Percentiles rank a stretch among this genome's conserved stretches.
phyloP scores from a whole-genome alignment of 2,329 filamentous ascomycete genomes.

The Sarocladium oryzae region DNA sequence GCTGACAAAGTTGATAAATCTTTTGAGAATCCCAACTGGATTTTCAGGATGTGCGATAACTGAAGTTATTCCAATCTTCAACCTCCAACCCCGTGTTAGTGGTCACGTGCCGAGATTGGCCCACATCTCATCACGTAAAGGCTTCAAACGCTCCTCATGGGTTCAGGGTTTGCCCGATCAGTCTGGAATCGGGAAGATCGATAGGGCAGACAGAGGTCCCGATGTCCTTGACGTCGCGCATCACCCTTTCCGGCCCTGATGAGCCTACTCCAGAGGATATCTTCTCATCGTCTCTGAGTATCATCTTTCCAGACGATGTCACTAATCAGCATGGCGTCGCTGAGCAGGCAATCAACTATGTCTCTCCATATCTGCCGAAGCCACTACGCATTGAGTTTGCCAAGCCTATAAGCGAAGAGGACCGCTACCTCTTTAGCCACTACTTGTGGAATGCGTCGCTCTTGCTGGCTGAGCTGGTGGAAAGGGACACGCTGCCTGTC shows the following conservation, averaged over 20 bases:
- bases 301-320: constrained; percentile 63
- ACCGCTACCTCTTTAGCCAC: constrained; percentile 60
- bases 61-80: too few relatives aligned
- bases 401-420: constrained; percentile 43
- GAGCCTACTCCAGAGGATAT: constrained; percentile 47
- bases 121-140: too few relatives aligned
- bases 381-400: constrained; percentile 38
- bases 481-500: constrained; percentile 36
- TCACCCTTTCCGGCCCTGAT: constrained; percentile 30
- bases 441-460: constrained; percentile 66
- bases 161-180: too few relatives aligned
- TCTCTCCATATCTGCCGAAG: constrained; percentile 41
- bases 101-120: too few relatives aligned
- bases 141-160: too few relatives aligned
- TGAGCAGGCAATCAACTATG: constrained; percentile 53
- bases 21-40: too few relatives aligned
- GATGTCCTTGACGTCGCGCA: constrained; percentile 33
- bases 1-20: too few relatives aligned
- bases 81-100: too few relatives aligned
- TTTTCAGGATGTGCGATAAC: too few relatives aligned
- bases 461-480: constrained; percentile 48
- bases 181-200: too few relatives aligned
- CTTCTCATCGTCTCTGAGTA: constrained; percentile 50
- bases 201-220: too few relatives aligned
- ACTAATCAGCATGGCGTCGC: constrained; percentile 60